Evolutionary conservation across 208 protist species (phyloP).

Genomic region (Strigomonas culicis): DNA sequence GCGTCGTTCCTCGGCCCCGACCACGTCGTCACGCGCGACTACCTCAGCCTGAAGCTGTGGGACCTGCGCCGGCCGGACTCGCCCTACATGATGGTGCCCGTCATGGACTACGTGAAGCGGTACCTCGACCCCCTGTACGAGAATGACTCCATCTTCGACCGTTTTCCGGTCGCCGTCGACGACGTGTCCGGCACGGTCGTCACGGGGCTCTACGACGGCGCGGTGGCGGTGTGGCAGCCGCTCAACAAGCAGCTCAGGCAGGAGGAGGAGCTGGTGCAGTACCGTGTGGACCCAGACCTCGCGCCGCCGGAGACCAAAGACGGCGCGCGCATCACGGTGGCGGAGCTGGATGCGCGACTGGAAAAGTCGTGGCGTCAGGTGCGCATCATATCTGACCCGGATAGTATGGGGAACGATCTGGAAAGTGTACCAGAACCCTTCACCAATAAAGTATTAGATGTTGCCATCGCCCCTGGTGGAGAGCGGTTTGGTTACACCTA

Average conservation of each 20-base stretch:
- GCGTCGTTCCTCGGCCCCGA: conserved; percentile 74
- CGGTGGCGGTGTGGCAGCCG: conserved; percentile 85
- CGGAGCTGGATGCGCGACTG: conserved; percentile 46
- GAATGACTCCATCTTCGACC: conserved; percentile 85
- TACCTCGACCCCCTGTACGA: conserved; percentile 77
- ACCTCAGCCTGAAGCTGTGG: conserved; percentile 85
- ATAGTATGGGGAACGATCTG: conserved; percentile 7
- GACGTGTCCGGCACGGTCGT: conserved; percentile 69
- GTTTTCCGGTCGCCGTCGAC: conserved; percentile 78
- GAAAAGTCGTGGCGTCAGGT: conserved; percentile 28
- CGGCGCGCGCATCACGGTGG: conserved; percentile 31
- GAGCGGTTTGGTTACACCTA: conserved; percentile 77
- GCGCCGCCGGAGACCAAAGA: conserved; percentile 21
- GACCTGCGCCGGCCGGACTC: conserved; percentile 62
- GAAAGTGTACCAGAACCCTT: conserved; percentile 61
- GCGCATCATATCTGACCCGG: not conserved
- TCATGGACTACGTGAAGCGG: conserved; percentile 67
- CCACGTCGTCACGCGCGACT: conserved; percentile 85
- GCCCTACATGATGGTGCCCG: conserved; percentile 53
- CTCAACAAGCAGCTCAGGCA: conserved; percentile 23
- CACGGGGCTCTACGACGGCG: conserved; percentile 83
- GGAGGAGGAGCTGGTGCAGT: conserved; percentile 47
- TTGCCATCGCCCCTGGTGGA: conserved; percentile 76
- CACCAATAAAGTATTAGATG: conserved; percentile 68
- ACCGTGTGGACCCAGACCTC: conserved; percentile 52